These are phyloP conservation scores for Aristolochia fimbriata DNA, from an alignment of 164 flowering plant species.

Conservation along the genomic window DNA sequence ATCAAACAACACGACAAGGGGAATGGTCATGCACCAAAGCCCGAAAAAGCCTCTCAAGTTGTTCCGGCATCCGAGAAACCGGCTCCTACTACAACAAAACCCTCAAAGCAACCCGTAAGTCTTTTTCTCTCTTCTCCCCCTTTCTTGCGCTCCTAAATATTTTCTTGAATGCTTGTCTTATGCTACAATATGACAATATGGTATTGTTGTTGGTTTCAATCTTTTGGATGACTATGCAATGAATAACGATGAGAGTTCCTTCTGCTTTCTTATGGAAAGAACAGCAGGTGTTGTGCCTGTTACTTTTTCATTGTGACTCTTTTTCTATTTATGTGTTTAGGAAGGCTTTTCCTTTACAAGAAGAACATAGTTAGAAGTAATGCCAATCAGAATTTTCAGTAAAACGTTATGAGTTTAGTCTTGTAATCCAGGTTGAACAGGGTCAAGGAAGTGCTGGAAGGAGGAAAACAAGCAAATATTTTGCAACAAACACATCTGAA, in stretches of 20 bases:
- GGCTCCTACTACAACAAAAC: conserved; percentile 11
- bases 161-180: too few relatives aligned
- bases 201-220: too few relatives aligned
- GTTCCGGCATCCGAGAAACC: conserved; percentile 14
- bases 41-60: conserved; percentile 19
- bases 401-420: conserved; percentile 1
- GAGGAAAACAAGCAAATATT: conserved; percentile 83
- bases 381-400: not conserved
- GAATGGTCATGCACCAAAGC: conserved; percentile 37
- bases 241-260: too few relatives aligned
- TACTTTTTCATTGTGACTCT: too few relatives aligned
- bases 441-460: conserved; percentile 54
- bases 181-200: too few relatives aligned
- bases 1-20: conserved; percentile 61
- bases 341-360: not conserved
- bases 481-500: conserved; percentile 29
- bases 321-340: too few relatives aligned
- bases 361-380: not conserved
- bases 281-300: too few relatives aligned
- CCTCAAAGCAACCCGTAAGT: conserved; percentile 17
- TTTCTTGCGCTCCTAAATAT: not conserved
- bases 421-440: conserved; percentile 26
- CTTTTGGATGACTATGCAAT: too few relatives aligned
- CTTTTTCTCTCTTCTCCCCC: not conserved
- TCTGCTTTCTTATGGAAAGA: too few relatives aligned